Evolutionary conservation across 805 yeast species (phyloP).

Genomic region (Zygotorulaspora chibaensis): DNA sequence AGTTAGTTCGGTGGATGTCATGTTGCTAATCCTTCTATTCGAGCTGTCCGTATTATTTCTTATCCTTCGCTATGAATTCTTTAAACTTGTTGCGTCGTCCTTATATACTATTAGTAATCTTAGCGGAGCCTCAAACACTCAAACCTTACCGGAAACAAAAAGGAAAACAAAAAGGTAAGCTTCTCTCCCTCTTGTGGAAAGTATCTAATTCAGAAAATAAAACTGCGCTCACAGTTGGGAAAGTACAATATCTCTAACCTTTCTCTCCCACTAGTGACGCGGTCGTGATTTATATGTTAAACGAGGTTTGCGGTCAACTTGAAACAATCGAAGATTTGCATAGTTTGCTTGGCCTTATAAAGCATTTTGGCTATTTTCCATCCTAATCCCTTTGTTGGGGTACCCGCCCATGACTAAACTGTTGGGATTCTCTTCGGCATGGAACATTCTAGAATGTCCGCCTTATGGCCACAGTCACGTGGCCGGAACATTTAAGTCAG

Average conservation of each 20-base stretch:
- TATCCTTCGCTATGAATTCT: background rate
- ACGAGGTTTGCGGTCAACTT: too few relatives aligned
- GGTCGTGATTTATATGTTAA: background rate
- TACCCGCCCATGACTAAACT: background rate
- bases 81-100: background rate
- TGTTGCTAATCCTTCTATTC: background rate
- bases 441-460: background rate
- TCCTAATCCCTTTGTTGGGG: background rate
- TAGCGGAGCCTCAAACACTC: background rate
- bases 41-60: background rate
- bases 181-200: background rate
- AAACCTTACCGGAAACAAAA: slow-evolving; percentile 1
- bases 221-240: too few relatives aligned
- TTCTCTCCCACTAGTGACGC: background rate
- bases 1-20: slow-evolving; percentile 17
- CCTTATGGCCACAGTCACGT: background rate
- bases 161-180: background rate
- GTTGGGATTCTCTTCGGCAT: background rate
- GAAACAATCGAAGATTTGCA: background rate
- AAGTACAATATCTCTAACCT: background rate
- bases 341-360: background rate
- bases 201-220: background rate
- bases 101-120: slow-evolving; percentile 9
- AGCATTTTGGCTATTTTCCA: background rate
- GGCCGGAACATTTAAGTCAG: background rate